Base-by-base conservation (phyloP, 345 rosid species). In the Hibiscus mutabilis region DNA sequence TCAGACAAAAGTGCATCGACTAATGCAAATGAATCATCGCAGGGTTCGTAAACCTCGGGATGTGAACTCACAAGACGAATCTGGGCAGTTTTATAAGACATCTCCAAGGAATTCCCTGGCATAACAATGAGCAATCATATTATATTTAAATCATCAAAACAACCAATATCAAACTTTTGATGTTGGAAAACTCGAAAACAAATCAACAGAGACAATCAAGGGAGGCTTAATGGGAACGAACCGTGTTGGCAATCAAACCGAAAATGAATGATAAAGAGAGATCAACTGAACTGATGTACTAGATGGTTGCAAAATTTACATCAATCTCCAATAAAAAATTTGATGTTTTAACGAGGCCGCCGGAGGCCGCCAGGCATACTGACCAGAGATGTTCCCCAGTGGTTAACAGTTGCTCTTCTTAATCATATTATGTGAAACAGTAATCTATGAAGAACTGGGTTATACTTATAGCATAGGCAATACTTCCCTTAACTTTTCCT, bases 1-100 rank as follows among this genome's bases (percentile, higher is more conserved):
- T 89, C 98, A 10, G 91, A 89, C 9, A 92, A 84, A 77, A 95
- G 87, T 44, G 94, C 98, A 55, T 95, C 97, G 2, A 95, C 98
- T 55, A 89, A 73, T 1, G 94, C 94, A 72, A 92, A 95, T 62
- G 99, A 95, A 77, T 92, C 97, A 62, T 95, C 96, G 65, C 99
- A 92, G 33, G 98, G 97, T 64, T 92, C 94, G 11, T 92, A 95
- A 61, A 92, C 98, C 76, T 95, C 94, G 0, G 85, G 88, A 69
- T 95, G 94, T 16, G 98, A 88, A 71, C 96, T 85, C 68, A 89
- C 88, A 29, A 86, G 88, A n/a, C 80, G 78, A 71, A 95, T 95
- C 67, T 87, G 91, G 35, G 97, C 98, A 59, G 73, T 81, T 80
- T 69, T 82, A 0, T 77, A 66, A 42, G 79, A 12, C 89, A 86